Percentiles rank a stretch among this genome's conserved stretches.
phyloP scores from a whole-genome alignment of 306 rosid species.

The Quercus engelmannii region DNA sequence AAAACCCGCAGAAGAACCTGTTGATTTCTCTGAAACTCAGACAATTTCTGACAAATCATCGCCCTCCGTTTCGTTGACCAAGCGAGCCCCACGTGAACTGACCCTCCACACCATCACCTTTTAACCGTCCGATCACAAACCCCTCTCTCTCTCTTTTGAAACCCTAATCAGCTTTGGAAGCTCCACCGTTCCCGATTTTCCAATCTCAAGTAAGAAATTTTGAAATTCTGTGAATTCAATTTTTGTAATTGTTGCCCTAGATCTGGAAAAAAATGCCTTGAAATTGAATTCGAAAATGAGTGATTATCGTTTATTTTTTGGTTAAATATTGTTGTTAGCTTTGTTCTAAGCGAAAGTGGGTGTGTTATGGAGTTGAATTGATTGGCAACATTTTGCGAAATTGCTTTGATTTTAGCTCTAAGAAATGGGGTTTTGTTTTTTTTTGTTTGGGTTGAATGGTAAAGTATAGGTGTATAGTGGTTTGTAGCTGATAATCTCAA shows the following conservation, averaged over 20 bases:
- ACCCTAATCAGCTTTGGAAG: constrained; percentile 43
- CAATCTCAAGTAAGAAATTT: constrained; percentile 33
- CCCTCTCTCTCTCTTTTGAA: constrained; percentile 18
- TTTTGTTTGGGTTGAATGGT: no score
- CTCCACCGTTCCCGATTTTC: constrained; percentile 1
- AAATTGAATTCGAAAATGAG: not conserved
- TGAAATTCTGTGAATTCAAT: not conserved
- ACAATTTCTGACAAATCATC: not conserved
- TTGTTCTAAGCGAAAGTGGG: not conserved
- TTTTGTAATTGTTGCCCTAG: constrained; percentile 4
- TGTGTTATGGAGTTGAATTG: constrained; percentile 11
- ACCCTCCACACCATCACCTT: not conserved
- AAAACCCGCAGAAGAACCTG: not conserved
- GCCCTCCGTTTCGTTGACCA: constrained; percentile 23
- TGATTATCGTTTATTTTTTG: not conserved
- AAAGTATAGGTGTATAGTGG: not conserved
- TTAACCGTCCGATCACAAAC: constrained; percentile 12
- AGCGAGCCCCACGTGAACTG: not conserved
- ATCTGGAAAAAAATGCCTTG: constrained; percentile 24
- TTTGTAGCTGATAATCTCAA: not conserved
- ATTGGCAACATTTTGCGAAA: not conserved
- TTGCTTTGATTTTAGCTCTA: no score
- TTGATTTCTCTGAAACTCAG: not conserved
- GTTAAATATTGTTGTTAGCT: not conserved
- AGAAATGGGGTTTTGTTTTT: no score